Evolutionary conservation across 2,329 filamentous ascomycete species (phyloP).

Genomic region (Paraphoma sp.): DNA sequence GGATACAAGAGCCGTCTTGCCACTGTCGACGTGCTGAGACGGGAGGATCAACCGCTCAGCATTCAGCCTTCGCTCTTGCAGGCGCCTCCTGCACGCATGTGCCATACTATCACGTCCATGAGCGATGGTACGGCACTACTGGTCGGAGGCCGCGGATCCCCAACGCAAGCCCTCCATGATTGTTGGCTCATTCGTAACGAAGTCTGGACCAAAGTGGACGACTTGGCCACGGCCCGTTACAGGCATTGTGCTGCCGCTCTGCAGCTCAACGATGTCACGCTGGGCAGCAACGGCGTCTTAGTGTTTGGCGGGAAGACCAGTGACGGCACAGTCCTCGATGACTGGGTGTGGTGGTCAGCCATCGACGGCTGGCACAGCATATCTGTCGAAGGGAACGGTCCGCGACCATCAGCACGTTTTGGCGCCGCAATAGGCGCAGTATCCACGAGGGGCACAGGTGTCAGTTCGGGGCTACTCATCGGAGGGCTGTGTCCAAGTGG

Average conservation of each 20-base stretch:
- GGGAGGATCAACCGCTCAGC: conserved; percentile 27
- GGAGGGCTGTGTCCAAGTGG: conserved; percentile 76
- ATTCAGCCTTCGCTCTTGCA: conserved; percentile 41
- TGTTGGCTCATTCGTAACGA: conserved; percentile 75
- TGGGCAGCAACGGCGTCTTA: conserved; percentile 52
- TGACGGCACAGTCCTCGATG: conserved; percentile 49
- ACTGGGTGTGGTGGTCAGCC: conserved; percentile 55
- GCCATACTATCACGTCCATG: conserved; percentile 76
- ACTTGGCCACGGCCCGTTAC: conserved; percentile 75
- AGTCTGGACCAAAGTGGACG: conserved; percentile 68
- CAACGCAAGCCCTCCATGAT: conserved; percentile 70
- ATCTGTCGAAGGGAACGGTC: conserved; percentile 40
- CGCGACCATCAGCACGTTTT: conserved; percentile 59
- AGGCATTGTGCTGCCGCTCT: conserved; percentile 71
- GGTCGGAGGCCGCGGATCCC: conserved; percentile 80
- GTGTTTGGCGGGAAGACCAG: conserved; percentile 56
- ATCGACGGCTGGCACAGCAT: conserved; percentile 60
- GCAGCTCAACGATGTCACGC: conserved; percentile 47
- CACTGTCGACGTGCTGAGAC: conserved; percentile 50
- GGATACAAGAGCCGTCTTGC: conserved; percentile 57
- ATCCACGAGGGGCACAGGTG: conserved; percentile 50
- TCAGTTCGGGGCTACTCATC: conserved; percentile 66
- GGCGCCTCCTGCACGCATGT: conserved; percentile 61
- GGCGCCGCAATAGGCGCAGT: conserved; percentile 64
- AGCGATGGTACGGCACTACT: conserved; percentile 67